Base-by-base conservation (phyloP, 2,329 filamentous ascomycete genomes). In the Neopestalotiopsis sp. region DNA sequence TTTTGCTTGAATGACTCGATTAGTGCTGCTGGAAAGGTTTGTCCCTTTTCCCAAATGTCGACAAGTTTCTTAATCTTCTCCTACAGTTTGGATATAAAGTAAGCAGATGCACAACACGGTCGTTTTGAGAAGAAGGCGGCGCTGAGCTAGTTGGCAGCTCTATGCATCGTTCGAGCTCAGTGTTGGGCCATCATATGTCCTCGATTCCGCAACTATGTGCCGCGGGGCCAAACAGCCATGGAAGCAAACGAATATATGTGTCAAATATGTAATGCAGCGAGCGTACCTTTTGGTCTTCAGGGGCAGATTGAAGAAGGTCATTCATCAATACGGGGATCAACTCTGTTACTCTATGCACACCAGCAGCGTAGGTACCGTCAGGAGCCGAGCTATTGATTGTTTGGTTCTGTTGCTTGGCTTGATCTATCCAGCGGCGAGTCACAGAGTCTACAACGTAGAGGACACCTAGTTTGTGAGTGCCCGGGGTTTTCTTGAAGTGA, bases 391-490 rank as follows among this genome's bases (percentile, higher is more conserved):
- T 91, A 83, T 92, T 93, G 82, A 94, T 89, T 78, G 92, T 84
- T 80, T 98, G 95, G 77, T 93, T 93, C 74, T 92, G 89, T 78
- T 91, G 89, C 84, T 95, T 96, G 78, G 96, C 95, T 83, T 94
- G 93, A 82, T 98, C 95, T 86, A 97, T 91, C 95, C 96, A 99
- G 86, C 97, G 95, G 84, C 96, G 94, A 82, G 95, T 95, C 89
- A 99, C 95, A 87, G 95, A 97, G 88, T 99, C 96, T 95, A 99
- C 94, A 85, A 98, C 95, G 91, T 99, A 99, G 85, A 99, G 91
- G 79, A 98, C 95, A 84, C 96, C 96, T 82, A 99, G 89, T 85
- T 99, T 99, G 89, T 99, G 95, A 80, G 94, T 97, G 80, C 90
- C 90, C 70, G 94, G 94, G 74, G 95, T 92, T 83, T 96, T 97